Evolutionary conservation across 768 basidiomycete species (phyloP), one percentile per base, ranked within the genome.

Genomic region (Psilocybe azurescens): DNA sequence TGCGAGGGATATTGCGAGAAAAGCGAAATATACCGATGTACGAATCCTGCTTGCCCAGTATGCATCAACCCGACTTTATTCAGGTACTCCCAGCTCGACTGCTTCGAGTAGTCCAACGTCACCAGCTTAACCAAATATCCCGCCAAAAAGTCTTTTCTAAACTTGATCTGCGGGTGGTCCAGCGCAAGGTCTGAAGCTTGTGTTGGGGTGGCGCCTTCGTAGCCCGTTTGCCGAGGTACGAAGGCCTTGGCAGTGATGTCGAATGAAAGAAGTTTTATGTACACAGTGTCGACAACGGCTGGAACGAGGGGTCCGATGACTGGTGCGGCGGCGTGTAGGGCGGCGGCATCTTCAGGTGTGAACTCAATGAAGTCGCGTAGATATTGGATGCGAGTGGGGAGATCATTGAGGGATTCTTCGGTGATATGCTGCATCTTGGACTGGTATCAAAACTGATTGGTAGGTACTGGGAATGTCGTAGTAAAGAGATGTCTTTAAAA

Each of bases 51-150:
- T 13, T 73, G 73, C 13, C 81, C 82, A 0, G 82, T 83, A 64
- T 83, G 83, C 82, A 83, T 83, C 46, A 80, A 65, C 2, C 80
- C 82, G 39, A 84, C 83, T 63, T 81, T 82, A 64, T 80, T 74
- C 32, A 80, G 68, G 60, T 82, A 83, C 41, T 79, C 78, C 81
- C 80, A 83, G 8, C 75, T 78, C 57, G 75, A 73, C 2, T 71
- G 69, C 24, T 76, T 73, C 1, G 75, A 70, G 62, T 82, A 84
- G 67, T 84, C 80, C 66, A 82, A 72, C 5, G 81, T 77, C 20
- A 83, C 73, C n/a, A 79, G 56, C 60, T 78, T 76, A 41, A 67
- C 69, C 2, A 75, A 62, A 52, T 78, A 77, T n/a, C 68, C 59
- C 49, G 72, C 73, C 56, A 74, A 55, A 65, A 76, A 74, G 63